Conservation (phyloP, 2,329 filamentous ascomycete species). For the Aspergillus aculeatus region DNA sequence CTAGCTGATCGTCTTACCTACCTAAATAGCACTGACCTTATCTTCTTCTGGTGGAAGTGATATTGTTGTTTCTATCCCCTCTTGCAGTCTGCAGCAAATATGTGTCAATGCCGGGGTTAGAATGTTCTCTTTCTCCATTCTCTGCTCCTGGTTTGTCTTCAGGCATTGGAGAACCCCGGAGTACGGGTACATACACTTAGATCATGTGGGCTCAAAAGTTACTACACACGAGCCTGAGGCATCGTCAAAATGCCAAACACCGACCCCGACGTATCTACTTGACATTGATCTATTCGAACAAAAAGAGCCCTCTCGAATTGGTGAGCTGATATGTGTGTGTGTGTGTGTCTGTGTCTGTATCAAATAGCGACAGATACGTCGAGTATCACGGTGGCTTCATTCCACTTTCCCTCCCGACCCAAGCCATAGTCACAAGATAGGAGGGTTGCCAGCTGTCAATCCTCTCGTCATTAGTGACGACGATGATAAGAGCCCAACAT, state of each 20-base stretch:
- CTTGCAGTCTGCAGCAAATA: conserved; percentile 13
- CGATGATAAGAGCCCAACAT: not conserved
- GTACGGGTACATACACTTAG: not conserved
- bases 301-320: no score
- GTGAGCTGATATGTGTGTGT: not conserved
- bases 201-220: not conserved
- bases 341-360: no score
- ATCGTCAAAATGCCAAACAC: not conserved
- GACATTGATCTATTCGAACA: not conserved
- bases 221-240: no score
- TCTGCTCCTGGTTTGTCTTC: not conserved
- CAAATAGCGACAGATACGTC: not conserved
- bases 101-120: conserved; percentile 4
- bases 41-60: conserved; percentile 3
- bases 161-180: not conserved
- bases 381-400: conserved; percentile 14
- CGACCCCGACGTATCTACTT: not conserved
- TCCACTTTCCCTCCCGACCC: not conserved
- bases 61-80: conserved; percentile 11
- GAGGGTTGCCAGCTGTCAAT: conserved; percentile 20
- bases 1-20: conserved; percentile 21
- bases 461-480: conserved; percentile 7
- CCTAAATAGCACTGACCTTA: conserved; percentile 10
- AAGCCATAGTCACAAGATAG: conserved; percentile 20
- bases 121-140: not conserved